A percentile compares a stretch with the other conserved stretches of the same genome.
phyloP scores from a whole-genome alignment of 2,329 filamentous ascomycete species.

The Calonectria hawksworthii region DNA sequence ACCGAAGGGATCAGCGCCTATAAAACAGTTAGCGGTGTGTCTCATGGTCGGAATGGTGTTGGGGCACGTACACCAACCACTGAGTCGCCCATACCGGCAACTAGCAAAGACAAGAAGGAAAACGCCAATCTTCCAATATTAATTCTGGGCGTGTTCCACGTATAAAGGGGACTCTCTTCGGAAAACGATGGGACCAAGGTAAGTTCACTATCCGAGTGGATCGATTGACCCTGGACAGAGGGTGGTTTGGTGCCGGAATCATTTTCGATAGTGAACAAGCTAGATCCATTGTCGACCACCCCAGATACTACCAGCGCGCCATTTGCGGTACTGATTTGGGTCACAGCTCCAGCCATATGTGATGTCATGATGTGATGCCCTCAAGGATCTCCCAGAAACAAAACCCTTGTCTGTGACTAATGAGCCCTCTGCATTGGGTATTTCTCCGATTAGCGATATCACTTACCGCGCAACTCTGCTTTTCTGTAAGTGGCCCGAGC shows the following conservation, averaged over 20 bases:
- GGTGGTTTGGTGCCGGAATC: neutral
- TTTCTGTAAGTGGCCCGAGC: neutral
- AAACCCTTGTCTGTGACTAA: neutral
- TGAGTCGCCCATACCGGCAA: neutral
- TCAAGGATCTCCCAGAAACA: no score
- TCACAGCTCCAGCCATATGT: neutral
- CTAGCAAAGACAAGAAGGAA: neutral
- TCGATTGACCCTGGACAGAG: neutral
- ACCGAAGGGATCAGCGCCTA: constrained; percentile 4
- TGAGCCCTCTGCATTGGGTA: neutral
- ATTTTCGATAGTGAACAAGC: neutral
- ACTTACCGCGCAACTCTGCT: neutral
- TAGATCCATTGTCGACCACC: neutral
- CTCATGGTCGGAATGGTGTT: no score
- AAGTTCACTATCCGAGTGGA: neutral
- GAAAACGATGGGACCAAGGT: neutral
- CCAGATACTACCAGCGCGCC: neutral
- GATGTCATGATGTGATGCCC: no score
- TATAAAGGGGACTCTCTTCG: neutral
- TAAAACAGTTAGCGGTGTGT: neutral
- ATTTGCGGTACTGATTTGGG: neutral
- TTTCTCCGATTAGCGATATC: neutral
- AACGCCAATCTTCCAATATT: neutral
- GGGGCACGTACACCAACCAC: neutral
- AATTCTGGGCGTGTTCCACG: neutral